Evolutionary conservation across 2,329 filamentous ascomycete genomes (phyloP).

Genomic region (Monosporascus sp.): DNA sequence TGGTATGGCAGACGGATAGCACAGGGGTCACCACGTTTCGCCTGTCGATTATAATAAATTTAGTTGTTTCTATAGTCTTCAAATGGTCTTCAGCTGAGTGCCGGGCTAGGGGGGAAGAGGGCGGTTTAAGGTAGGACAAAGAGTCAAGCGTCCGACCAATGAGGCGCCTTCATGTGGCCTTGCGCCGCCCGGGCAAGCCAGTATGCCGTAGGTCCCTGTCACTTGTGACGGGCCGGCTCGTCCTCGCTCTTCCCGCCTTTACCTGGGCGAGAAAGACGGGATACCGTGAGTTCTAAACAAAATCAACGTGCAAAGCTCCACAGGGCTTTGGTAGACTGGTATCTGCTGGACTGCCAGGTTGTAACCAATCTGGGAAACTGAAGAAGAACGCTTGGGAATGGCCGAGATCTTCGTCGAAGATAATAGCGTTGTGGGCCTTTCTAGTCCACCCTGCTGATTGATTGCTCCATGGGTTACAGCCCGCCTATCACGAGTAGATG

Average conservation of each 20-base stretch:
- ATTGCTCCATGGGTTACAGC: constrained; percentile 16
- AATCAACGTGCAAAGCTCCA: neutral
- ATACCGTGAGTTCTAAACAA: neutral
- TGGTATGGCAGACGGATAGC: too few species aligned
- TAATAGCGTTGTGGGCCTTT: constrained; percentile 22
- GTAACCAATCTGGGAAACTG: constrained; percentile 19
- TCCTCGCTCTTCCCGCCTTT: constrained; percentile 16
- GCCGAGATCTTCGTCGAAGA: constrained; percentile 16
- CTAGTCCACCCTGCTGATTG: constrained; percentile 24
- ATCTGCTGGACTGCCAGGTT: constrained; percentile 15
- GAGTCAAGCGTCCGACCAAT: constrained; percentile 12
- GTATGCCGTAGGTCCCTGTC: constrained; percentile 14
- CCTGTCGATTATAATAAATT: too few species aligned
- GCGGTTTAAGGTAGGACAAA: too few species aligned
- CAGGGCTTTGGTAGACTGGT: constrained; percentile 13
- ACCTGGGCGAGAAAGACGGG: neutral
- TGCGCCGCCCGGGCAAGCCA: constrained; percentile 15
- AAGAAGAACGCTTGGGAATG: constrained; percentile 16
- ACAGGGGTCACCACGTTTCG: too few species aligned
- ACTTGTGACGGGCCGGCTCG: constrained; percentile 15
- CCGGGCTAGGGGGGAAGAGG: neutral
- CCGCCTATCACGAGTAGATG: constrained; percentile 25
- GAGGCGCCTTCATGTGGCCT: constrained; percentile 13
- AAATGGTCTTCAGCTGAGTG: neutral
- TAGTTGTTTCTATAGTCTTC: neutral